Base-by-base conservation (phyloP, 192 early-diverging fungal species). In the Phycomyces blakesleeanus region DNA sequence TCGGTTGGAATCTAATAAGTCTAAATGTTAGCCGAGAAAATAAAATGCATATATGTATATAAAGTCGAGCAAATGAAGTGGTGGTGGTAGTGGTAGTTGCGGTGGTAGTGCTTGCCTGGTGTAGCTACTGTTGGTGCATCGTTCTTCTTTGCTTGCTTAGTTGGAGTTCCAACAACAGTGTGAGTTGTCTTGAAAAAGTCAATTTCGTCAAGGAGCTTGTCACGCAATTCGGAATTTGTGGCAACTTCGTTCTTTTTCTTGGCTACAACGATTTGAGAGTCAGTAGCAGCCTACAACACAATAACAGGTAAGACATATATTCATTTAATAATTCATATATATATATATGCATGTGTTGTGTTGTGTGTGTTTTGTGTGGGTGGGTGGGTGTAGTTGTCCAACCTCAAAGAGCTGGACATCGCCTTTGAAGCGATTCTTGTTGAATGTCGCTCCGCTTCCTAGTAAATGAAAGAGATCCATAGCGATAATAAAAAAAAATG, bases 401-500 rank as follows among this genome's bases (percentile, higher is more conserved):
- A 86, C 88, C 70, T 95, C 79, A 78, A 97, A 93, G 15, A 94
- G 68, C 7, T 88, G 77, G 53, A 95, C 80, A 63, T 95, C 94
- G 2, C 87, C 77, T 55, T 86, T 77, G 73, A 92, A 95, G 15
- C 90, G 83, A 50, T 78, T 80, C 63, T 87, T 90, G 78, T 98
- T 86, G 59, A 98, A 98, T 65, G 81, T 88, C 9, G 94, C 90
- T 9, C 96, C 96, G 15, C 86, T 80, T 29, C 92, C 91, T 16
- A 98, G 80, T 42, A 93, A 76, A 55, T 87, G 83, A 82, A 98
- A 94, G 63, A 98, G 74, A 78, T 96, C 92, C 83, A 87, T 85
- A 37, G 29, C 25, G 20, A 25, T 41, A 25, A 56, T 20, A 18
- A 18, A 51, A 15, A 51, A 51, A 51, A 18, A 18, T 18, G n/a